Base-by-base conservation (phyloP, 2,329 filamentous ascomycete species). In the Fusarium sp. region DNA sequence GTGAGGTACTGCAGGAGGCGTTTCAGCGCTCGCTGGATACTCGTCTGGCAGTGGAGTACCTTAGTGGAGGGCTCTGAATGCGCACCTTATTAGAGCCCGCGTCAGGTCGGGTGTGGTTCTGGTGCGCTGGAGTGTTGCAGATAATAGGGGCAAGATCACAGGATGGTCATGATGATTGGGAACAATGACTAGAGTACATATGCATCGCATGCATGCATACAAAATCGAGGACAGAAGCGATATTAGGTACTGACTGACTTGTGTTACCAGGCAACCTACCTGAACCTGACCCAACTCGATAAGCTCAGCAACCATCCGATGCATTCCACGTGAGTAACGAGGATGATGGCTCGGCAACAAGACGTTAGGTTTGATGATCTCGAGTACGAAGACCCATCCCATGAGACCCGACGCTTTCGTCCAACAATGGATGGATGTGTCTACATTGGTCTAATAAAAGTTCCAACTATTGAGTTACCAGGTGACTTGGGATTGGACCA, bases 121-220 rank as follows among this genome's bases (percentile, higher is more conserved):
- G 63, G 56, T 73, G 58, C 61, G 66, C 50, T 72, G 64, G 54
- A 56, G 50, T 57, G 66, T 75, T 74, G 67, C 65, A 72, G 72
- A 68, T 69, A 75, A 74, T 74, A 75, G 67, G 71, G 73, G 73
- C 54, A 40, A 57, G 23, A 66, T 63, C 54, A 69, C 53, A 58
- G 56, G 49, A 62, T 57, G 41, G 63, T 21, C 13, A 41, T 53
- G 23, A 40, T 42, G 13, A 21, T 28, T 42, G 23, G 16, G 34
- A 27, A 14, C 20, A 11, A 37, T 20, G 23, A 53, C 34, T 53
- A 47, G 23, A 27, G 10, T 28, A 40, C 14, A 12, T 28, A 21
- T 7, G 28, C 28, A 28, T 25, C 28, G 23, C 27, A 34, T 42
- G 37, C 21, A n/a, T 47, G 20, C 8, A 42, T 42, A 34, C 32